Conservation (phyloP, 176 grass and related monocot species). For the maize (Zea mays) region Zm-B73-REFERENCE-NAM-5.0 NC_050096.1:6375501-6376000, state of each 20-base stretch:
- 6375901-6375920: too few relatives aligned
- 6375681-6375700: neutral
- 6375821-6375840: too few relatives aligned
- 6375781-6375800: neutral
- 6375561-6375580: neutral
- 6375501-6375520: neutral
- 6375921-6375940: too few relatives aligned
- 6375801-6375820: too few relatives aligned
- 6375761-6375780: neutral
- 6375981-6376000: too few relatives aligned
- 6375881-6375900: too few relatives aligned
- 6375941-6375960: too few relatives aligned
- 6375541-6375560: neutral
- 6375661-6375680: neutral
- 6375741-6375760: neutral
- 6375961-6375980: too few relatives aligned
- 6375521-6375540: neutral
- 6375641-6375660: neutral
- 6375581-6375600: neutral
- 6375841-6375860: too few relatives aligned
- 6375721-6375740: neutral
- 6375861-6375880: too few relatives aligned
- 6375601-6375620: neutral
- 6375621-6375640: neutral
- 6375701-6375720: neutral